Base-by-base conservation (phyloP, 2,329 filamentous ascomycete species). In the Aspergillus brasiliensis region DNA sequence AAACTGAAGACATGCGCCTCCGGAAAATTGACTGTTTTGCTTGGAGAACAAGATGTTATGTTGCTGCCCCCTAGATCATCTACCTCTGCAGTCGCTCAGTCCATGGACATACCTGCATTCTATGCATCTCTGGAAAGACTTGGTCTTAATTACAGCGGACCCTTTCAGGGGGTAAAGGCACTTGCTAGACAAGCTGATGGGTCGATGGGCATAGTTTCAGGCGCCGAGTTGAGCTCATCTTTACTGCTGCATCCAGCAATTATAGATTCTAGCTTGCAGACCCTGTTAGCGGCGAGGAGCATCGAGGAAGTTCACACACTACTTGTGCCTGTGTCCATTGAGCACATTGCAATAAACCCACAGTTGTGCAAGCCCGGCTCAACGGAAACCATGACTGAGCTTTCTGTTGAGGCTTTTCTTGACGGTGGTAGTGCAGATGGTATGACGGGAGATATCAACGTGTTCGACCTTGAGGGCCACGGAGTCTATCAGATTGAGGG, bases 91-190 rank as follows among this genome's bases (percentile, higher is more conserved):
- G 2, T n/a, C 10, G 28, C 38, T 15, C 38, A 40, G 27, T n/a
- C 52, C 3, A 8, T 46, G 4, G 8, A 56, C 13, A 37, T 56
- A 8, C 25, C 58, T 7, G 17, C 23, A 1, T 58, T 58, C 51
- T 61, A 61, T 40, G 5, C 37, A 2, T 17, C 17, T 10, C 17
- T 61, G 11, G 10, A 28, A 15, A 27, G 7, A 5, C 21, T 58
- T 6, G 59, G 59, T 8, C 37, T 55, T n/a, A 51, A 38, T 10
- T 61, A 58, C 28, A 25, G 13, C 11, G 56, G 51, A n/a, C 11
- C 28, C 6, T 61, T 61, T 25, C 34, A 31, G 3, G 51, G 51
- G 5, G 17, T 61, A 5, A 17, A 55, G 19, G 52, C 38, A 46
- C 38, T 46, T n/a, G 21, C 52, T 25, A 40, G 38, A 28, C 38